These are phyloP conservation scores for Ogataea thermomethanolica DNA, from an alignment of 805 yeast genomes.

Conservation along the genomic window DNA sequence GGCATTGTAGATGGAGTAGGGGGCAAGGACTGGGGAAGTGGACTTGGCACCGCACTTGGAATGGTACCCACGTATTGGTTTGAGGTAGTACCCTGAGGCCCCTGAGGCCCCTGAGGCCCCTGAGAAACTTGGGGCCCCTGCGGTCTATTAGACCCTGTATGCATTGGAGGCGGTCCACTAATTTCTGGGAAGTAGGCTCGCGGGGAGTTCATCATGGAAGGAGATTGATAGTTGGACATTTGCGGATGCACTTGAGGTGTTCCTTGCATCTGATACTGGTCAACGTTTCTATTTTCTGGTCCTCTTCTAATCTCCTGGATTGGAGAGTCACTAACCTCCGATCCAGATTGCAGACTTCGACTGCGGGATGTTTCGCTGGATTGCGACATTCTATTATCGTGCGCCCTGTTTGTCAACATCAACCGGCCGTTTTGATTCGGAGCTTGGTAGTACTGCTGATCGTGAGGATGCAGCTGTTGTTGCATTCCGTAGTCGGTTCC, in stretches of 20 bases:
- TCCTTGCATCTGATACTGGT: conserved; percentile 7
- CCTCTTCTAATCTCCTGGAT: conserved; percentile 32
- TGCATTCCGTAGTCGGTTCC: conserved; percentile 14
- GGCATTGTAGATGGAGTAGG: conserved; percentile 13
- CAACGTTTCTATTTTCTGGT: conserved; percentile 29
- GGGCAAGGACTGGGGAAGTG: conserved; percentile 1
- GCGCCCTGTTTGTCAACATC: conserved; percentile 30
- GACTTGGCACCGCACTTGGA: no score
- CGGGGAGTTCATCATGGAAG: conserved; percentile 26
- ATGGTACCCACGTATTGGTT: no score
- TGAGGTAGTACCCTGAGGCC: no score
- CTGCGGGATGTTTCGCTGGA: conserved; percentile 4
- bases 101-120: no score
- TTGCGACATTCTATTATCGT: conserved; percentile 15
- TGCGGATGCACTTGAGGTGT: conserved; percentile 3
- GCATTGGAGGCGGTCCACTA: conserved; percentile 2
- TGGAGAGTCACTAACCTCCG: conserved; percentile 21
- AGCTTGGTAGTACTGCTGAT: conserved; percentile 9
- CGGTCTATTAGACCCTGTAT: no score
- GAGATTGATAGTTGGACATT: conserved; percentile 8
- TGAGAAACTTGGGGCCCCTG: no score
- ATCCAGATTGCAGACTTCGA: conserved; percentile 1
- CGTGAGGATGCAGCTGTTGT: conserved; percentile 7
- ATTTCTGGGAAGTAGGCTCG: conserved; percentile 30
- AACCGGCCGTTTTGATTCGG: conserved; percentile 16